phyloP scores from a whole-genome alignment of 257 asterid genomes.

The Rhazya stricta region DNA sequence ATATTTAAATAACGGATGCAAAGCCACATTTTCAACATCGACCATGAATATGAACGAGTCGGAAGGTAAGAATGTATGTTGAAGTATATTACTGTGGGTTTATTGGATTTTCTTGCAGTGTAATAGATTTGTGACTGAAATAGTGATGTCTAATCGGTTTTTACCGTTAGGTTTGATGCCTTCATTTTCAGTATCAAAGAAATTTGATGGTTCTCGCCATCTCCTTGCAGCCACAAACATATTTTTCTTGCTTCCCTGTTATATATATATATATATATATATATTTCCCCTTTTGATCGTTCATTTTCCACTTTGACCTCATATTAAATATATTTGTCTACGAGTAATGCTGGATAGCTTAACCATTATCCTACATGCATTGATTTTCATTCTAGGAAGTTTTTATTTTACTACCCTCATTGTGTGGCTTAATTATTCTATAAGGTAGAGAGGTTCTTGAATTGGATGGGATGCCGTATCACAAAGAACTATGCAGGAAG shows the following conservation, averaged over 20 bases:
- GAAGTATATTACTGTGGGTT: neutral
- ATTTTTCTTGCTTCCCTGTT: neutral
- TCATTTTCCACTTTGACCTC: neutral
- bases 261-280: neutral
- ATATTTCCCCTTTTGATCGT: neutral
- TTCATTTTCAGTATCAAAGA: neutral
- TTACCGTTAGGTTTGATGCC: neutral
- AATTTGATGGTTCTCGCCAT: neutral
- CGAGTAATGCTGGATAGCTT: neutral
- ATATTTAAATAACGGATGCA: neutral
- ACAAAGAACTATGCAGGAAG: constrained; percentile 20
- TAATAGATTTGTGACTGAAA: neutral
- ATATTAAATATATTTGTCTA: neutral
- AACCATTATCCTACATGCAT: neutral
- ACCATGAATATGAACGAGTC: neutral
- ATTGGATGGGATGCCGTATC: constrained; percentile 33
- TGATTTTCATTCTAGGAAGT: neutral
- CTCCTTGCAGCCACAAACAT: neutral
- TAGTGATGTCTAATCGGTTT: no score
- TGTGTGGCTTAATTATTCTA: constrained; percentile 5
- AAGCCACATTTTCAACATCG: neutral
- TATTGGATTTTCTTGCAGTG: neutral
- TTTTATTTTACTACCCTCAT: constrained; percentile 15
- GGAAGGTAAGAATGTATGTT: neutral
- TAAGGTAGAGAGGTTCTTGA: constrained; percentile 41